These are phyloP conservation scores for Lithocarpus polystachyus DNA, from an alignment of 306 rosid species.

Conservation along the genomic window DNA sequence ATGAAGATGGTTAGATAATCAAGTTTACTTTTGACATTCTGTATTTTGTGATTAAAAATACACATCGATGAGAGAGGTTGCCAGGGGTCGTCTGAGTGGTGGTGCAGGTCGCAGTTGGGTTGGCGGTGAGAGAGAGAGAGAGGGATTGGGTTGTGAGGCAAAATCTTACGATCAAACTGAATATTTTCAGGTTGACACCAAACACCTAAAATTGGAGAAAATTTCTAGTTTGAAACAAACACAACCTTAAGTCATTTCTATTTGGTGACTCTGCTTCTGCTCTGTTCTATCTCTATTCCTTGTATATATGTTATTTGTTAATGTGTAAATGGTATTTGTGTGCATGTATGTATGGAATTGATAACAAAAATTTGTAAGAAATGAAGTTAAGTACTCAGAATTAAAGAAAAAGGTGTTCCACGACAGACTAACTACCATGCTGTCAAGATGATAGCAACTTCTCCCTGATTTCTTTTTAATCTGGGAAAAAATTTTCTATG, in stretches of 20 bases:
- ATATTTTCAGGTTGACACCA: too few relatives aligned
- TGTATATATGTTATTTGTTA: not conserved
- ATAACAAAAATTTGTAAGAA: not conserved
- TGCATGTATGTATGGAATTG: not conserved
- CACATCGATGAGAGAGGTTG: too few relatives aligned
- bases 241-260: not conserved
- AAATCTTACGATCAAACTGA: too few relatives aligned
- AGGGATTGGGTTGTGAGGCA: too few relatives aligned
- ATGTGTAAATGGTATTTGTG: not conserved
- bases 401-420: not conserved
- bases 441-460: not conserved
- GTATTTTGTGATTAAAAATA: not conserved
- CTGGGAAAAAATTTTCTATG: not conserved
- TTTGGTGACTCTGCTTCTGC: not conserved
- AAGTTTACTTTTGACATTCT: not conserved
- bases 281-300: not conserved
- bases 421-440: too few relatives aligned
- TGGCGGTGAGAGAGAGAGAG: too few relatives aligned
- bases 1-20: conserved; percentile 12
- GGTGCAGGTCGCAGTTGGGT: too few relatives aligned
- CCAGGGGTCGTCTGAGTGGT: too few relatives aligned
- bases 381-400: not conserved
- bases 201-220: too few relatives aligned
- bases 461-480: not conserved
- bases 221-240: too few relatives aligned